These are phyloP conservation scores for Coemansia sp. DNA, from an alignment of 371 early-diverging fungal genomes.

Conservation along the genomic window DNA sequence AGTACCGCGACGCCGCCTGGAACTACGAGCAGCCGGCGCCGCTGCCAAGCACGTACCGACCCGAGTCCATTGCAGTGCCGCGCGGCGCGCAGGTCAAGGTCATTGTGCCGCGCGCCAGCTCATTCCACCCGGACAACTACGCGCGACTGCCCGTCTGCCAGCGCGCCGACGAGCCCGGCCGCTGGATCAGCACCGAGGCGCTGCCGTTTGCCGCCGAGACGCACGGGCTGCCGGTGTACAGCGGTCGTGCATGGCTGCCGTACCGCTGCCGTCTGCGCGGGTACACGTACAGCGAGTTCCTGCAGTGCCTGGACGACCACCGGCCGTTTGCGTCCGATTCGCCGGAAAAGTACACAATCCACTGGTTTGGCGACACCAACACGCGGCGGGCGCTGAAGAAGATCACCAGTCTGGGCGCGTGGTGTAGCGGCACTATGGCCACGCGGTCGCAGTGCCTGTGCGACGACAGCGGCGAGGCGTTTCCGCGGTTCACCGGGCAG, in stretches of 20 bases:
- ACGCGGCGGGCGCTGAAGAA: constrained; percentile 22
- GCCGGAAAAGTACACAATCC: constrained; percentile 10
- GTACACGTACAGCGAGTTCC: constrained; percentile 12
- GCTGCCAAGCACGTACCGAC: neutral
- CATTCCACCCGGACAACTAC: constrained; percentile 7
- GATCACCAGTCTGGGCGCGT: constrained; percentile 17
- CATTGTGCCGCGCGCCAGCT: constrained; percentile 7
- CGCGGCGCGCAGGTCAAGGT: constrained; percentile 1
- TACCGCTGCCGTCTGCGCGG: constrained; percentile 8
- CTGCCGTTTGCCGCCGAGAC: neutral
- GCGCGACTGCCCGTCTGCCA: constrained; percentile 10
- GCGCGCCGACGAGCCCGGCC: constrained; percentile 13
- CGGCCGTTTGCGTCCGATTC: constrained; percentile 7
- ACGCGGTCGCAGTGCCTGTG: constrained; percentile 3
- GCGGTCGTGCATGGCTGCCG: constrained; percentile 16
- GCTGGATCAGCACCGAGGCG: constrained; percentile 5
- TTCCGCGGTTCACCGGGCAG: constrained; percentile 17
- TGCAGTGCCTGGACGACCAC: constrained; percentile 15
- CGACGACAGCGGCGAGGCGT: constrained; percentile 28
- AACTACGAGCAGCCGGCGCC: constrained; percentile 16
- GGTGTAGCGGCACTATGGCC: constrained; percentile 6
- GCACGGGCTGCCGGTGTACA: neutral
- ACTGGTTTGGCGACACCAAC: constrained; percentile 23
- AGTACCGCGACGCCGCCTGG: constrained; percentile 19
- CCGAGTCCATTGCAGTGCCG: constrained; percentile 11